Conservation (phyloP, 2,329 filamentous ascomycete genomes). For the Trichoderma koningii region DNA sequence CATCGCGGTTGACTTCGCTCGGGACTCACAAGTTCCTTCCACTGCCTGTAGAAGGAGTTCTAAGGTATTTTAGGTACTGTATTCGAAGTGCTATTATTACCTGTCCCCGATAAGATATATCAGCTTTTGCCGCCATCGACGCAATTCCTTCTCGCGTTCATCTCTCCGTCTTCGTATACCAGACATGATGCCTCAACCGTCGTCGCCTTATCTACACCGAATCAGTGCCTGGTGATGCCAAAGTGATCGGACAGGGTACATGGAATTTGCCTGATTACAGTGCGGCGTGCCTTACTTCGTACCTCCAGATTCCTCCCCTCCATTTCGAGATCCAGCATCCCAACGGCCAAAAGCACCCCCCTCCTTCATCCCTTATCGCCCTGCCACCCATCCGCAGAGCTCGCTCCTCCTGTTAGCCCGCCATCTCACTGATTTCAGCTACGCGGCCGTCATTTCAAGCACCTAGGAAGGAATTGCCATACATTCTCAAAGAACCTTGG, state of each 20-base stretch:
- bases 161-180: too few relatives aligned
- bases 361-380: constrained; percentile 22
- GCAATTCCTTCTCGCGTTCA: too few relatives aligned
- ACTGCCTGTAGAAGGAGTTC: too few relatives aligned
- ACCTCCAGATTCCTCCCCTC: constrained; percentile 13
- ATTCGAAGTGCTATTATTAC: too few relatives aligned
- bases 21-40: too few relatives aligned
- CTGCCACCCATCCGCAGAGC: constrained; percentile 1
- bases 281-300: neutral
- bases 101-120: too few relatives aligned
- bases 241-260: neutral
- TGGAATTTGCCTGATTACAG: constrained; percentile 11
- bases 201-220: too few relatives aligned
- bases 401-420: neutral
- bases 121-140: too few relatives aligned
- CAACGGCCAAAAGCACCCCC: neutral
- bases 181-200: neutral
- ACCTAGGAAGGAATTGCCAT: neutral
- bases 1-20: neutral
- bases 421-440: constrained; percentile 19
- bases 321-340: constrained; percentile 2
- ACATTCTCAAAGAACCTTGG: neutral
- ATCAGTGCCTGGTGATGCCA: too few relatives aligned
- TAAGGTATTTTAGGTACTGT: too few relatives aligned
- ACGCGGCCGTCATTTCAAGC: constrained; percentile 2